Evolutionary conservation across 371 early-diverging fungal genomes (phyloP).

Genomic region (Rhizopus microsporus): DNA sequence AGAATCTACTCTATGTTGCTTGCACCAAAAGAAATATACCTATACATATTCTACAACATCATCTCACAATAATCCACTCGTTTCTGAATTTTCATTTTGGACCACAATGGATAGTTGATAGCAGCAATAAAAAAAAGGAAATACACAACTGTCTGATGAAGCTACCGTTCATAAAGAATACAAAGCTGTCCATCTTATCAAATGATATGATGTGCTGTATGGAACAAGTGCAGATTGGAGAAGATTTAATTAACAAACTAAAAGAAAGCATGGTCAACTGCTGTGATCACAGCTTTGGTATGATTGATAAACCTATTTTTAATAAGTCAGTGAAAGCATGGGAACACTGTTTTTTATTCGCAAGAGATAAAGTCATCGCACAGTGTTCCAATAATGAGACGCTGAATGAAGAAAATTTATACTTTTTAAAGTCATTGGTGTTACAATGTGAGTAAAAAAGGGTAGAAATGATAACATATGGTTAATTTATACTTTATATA

Average conservation of each 20-base stretch:
- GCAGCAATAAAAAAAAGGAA: constrained; percentile 12
- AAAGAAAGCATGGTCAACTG: constrained; percentile 25
- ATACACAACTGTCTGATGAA: constrained; percentile 26
- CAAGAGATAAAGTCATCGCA: constrained; percentile 41
- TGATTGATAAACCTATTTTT: background rate
- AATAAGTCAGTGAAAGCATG: constrained; percentile 10
- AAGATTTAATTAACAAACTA: constrained; percentile 36
- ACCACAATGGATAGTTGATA: constrained; percentile 32
- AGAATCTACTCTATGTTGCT: constrained; percentile 35
- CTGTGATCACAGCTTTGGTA: constrained; percentile 25
- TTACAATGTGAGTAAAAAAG: constrained; percentile 32
- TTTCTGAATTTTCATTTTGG: constrained; percentile 47
- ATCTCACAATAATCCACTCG: constrained; percentile 36
- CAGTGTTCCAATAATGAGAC: constrained; percentile 23
- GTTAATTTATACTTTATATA: background rate
- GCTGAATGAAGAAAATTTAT: constrained; percentile 27
- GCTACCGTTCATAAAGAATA: constrained; percentile 25
- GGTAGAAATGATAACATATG: constrained; percentile 6
- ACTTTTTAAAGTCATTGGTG: constrained; percentile 34
- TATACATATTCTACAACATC: constrained; percentile 32
- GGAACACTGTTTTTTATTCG: constrained; percentile 41
- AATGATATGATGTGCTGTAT: constrained; percentile 32
- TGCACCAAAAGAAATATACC: constrained; percentile 33
- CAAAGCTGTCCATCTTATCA: constrained; percentile 16
- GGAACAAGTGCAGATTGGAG: constrained; percentile 44